phyloP scores from a whole-genome alignment of 2,329 filamentous ascomycete genomes.

The Scedosporium dehoogii region DNA sequence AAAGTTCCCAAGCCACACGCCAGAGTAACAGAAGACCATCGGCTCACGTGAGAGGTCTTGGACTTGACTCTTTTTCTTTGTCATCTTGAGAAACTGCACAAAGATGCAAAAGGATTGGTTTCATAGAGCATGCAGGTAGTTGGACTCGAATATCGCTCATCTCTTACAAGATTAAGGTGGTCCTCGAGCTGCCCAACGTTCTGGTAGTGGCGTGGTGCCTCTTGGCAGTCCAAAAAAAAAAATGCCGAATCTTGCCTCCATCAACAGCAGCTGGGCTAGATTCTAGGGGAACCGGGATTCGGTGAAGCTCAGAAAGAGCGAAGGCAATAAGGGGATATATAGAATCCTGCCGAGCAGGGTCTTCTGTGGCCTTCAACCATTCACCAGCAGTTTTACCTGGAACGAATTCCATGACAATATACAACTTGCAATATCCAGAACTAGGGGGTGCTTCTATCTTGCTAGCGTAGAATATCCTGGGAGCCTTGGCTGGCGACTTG shows the following conservation, averaged over 20 bases:
- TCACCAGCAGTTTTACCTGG: slow-evolving; percentile 5
- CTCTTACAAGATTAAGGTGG: slow-evolving; percentile 12
- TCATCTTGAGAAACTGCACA: slow-evolving; percentile 6
- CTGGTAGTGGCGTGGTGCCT: slow-evolving; percentile 11
- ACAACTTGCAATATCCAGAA: not conserved
- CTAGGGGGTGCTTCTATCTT: not conserved
- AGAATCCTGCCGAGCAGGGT: slow-evolving; percentile 6
- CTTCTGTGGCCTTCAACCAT: slow-evolving; percentile 7
- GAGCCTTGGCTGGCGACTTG: slow-evolving; percentile 1
- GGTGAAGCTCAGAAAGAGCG: slow-evolving; percentile 11
- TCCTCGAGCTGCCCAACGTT: slow-evolving; percentile 11
- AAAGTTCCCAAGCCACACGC: slow-evolving; percentile 11
- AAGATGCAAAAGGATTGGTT: not conserved
- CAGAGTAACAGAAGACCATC: slow-evolving; percentile 13
- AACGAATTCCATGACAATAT: slow-evolving; percentile 8
- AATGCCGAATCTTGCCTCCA: slow-evolving; percentile 2
- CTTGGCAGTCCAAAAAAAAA: slow-evolving; percentile 8
- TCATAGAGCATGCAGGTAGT: not conserved
- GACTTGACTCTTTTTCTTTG: slow-evolving; percentile 6
- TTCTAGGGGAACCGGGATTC: slow-evolving; percentile 10
- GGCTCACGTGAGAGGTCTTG: slow-evolving; percentile 10
- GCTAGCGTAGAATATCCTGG: slow-evolving; percentile 1
- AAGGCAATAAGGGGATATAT: slow-evolving; percentile 10
- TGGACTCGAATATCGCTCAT: not conserved
- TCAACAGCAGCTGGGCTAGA: slow-evolving; percentile 1